phyloP scores from a whole-genome alignment of 2,329 filamentous ascomycete genomes.

The Pleoardoris graminearum region DNA sequence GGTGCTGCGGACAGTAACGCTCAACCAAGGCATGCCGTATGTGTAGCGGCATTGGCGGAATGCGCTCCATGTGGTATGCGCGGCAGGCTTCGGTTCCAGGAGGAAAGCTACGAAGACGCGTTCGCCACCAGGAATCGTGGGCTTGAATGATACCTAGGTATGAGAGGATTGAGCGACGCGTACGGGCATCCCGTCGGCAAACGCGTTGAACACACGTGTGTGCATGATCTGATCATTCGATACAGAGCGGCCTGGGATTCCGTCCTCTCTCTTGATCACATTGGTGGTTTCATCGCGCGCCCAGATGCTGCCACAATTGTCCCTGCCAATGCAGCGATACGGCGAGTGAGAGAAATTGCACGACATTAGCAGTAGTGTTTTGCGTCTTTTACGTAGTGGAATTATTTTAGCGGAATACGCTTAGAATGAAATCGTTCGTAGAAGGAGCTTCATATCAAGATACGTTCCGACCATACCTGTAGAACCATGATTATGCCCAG shows the following conservation, averaged over 20 bases:
- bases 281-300: not conserved
- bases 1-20: conserved; percentile 36
- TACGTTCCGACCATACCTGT: too few species aligned
- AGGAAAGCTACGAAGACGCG: conserved; percentile 26
- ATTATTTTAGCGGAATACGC: too few species aligned
- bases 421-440: too few species aligned
- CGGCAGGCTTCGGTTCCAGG: not conserved
- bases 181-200: not conserved
- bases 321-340: conserved; percentile 15
- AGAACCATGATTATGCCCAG: too few species aligned
- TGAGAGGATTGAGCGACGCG: not conserved
- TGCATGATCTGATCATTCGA: conserved; percentile 16
- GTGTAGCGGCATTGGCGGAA: not conserved
- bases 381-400: too few species aligned
- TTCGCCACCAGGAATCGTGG: not conserved
- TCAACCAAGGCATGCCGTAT: conserved; percentile 37
- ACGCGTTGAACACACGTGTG: not conserved
- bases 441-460: too few species aligned
- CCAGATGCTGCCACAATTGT: conserved; percentile 20
- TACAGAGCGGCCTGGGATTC: conserved; percentile 11
- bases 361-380: not conserved
- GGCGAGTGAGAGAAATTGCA: not conserved
- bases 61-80: conserved; percentile 8
- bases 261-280: conserved; percentile 16
- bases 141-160: not conserved